These are phyloP conservation scores for Phytophthora melonis DNA, from an alignment of 352 stramenopile genomes.

Conservation along the genomic window DNA sequence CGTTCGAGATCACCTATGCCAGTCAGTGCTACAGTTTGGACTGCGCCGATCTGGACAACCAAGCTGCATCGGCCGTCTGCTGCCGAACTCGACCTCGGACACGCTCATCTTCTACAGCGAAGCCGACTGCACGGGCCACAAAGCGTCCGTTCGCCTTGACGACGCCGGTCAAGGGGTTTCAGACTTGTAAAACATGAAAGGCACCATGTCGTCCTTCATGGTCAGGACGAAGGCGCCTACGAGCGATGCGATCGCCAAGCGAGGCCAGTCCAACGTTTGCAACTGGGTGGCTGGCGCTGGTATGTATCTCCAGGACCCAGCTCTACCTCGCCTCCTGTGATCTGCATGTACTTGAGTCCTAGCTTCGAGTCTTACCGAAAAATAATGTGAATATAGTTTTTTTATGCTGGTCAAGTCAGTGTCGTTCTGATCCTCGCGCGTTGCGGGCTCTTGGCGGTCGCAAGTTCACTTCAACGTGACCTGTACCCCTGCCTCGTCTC, in stretches of 20 bases:
- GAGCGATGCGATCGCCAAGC: not conserved
- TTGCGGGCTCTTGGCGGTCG: too few species aligned
- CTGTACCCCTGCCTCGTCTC: not conserved
- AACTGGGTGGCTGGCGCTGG: not conserved
- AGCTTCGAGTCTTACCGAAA: too few species aligned
- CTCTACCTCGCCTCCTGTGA: too few species aligned
- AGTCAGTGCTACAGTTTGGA: not conserved
- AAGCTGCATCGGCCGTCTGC: not conserved
- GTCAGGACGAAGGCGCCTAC: not conserved
- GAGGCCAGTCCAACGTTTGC: not conserved
- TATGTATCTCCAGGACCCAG: too few species aligned
- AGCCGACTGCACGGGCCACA: not conserved
- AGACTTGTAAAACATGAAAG: not conserved
- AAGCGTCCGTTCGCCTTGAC: not conserved
- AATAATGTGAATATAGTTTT: too few species aligned
- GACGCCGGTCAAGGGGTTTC: not conserved
- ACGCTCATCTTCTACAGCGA: not conserved
- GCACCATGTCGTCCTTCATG: not conserved
- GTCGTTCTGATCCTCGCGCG: too few species aligned
- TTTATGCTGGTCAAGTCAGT: too few species aligned
- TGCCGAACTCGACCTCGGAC: not conserved
- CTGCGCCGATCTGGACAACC: not conserved
- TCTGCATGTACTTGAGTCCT: too few species aligned
- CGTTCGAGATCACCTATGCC: not conserved
- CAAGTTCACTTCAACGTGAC: conserved; percentile 31